Conservation (phyloP, 169 alveolate species). For the Cryptosporidium meleagridis region DNA sequence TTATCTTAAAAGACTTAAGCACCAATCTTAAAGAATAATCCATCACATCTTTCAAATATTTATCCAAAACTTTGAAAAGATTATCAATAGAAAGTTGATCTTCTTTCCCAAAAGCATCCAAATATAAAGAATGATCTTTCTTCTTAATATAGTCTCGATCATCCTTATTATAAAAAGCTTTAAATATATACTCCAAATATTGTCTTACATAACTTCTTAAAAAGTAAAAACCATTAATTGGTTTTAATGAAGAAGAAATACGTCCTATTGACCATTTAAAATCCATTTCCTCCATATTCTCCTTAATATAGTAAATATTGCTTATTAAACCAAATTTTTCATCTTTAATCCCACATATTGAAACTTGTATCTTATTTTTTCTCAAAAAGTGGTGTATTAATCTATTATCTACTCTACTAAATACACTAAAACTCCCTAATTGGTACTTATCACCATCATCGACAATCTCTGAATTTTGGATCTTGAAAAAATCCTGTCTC, state of each 20-base stretch:
- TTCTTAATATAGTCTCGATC: conserved; percentile 40
- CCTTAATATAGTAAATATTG: conserved; percentile 15
- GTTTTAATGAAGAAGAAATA: conserved; percentile 27
- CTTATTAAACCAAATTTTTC: neutral
- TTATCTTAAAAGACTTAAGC: conserved; percentile 1
- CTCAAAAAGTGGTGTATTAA: conserved; percentile 33
- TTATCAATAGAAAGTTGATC: conserved; percentile 6
- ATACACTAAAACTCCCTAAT: conserved; percentile 16
- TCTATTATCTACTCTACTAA: conserved; percentile 11
- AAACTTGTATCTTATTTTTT: conserved; percentile 8
- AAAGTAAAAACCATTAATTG: neutral
- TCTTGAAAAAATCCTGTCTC: neutral
- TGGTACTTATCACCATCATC: neutral
- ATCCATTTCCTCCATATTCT: neutral
- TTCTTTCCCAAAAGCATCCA: neutral
- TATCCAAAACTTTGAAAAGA: conserved; percentile 9
- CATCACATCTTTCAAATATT: conserved; percentile 6
- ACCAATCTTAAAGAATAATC: conserved; percentile 18
- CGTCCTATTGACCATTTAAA: conserved; percentile 23
- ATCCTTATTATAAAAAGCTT: neutral
- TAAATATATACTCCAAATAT: conserved; percentile 6
- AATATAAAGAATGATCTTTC: conserved; percentile 30
- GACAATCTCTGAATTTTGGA: neutral
- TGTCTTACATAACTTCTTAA: conserved; percentile 53
- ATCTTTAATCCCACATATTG: neutral